phyloP scores from a whole-genome alignment of 352 stramenopile species.

The Phytophthora fragariae region DNA sequence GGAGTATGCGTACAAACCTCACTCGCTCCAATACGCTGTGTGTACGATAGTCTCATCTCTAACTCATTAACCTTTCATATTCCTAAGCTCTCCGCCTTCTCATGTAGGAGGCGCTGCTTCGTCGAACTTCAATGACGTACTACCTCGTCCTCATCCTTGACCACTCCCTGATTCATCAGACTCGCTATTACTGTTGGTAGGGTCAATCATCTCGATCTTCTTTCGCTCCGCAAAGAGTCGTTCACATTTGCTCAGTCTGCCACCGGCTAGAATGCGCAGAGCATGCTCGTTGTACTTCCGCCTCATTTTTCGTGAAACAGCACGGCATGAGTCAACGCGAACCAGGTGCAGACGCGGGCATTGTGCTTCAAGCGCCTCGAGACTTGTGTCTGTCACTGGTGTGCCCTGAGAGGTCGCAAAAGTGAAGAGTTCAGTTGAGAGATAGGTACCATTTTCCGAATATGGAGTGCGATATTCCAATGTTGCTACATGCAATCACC shows the following conservation, averaged over 20 bases:
- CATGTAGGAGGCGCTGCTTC: constrained; percentile 12
- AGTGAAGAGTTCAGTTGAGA: background rate
- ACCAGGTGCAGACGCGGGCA: constrained; percentile 58
- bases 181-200: constrained; percentile 47
- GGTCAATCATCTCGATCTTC: constrained; percentile 44
- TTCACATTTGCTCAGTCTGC: constrained; percentile 44
- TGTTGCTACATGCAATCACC: constrained; percentile 28
- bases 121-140: constrained; percentile 35
- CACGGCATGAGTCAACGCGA: constrained; percentile 76
- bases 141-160: constrained; percentile 21
- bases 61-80: background rate
- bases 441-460: background rate
- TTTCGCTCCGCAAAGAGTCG: constrained; percentile 48
- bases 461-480: too few species aligned
- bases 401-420: constrained; percentile 47
- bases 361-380: constrained; percentile 48
- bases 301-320: constrained; percentile 62
- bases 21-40: background rate
- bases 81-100: constrained; percentile 14
- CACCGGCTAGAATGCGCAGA: constrained; percentile 24
- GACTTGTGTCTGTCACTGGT: constrained; percentile 51
- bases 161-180: constrained; percentile 40
- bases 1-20: background rate
- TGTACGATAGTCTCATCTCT: background rate
- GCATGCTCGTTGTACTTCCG: constrained; percentile 43